Conservation (phyloP, 805 yeast genomes). For the Lipomyces sp. region DNA sequence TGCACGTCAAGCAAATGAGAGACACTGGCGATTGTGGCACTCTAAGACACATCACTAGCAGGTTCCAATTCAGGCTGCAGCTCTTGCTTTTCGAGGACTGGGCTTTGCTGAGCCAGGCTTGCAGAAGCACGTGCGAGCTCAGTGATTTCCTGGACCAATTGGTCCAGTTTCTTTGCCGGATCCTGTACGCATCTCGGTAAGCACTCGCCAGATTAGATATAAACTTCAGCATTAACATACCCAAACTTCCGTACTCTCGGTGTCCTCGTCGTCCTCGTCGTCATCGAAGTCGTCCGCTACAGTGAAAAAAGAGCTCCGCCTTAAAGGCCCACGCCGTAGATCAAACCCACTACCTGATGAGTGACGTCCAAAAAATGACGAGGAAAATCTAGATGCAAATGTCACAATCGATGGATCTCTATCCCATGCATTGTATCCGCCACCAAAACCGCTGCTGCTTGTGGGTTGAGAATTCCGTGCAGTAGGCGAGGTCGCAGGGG, state of each 20-base stretch:
- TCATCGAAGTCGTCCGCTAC: background rate
- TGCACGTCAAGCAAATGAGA: too few species aligned
- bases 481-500: constrained; percentile 3
- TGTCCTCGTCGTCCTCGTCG: constrained; percentile 5
- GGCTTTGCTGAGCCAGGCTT: too few species aligned
- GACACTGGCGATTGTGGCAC: too few species aligned
- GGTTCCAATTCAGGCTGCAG: too few species aligned
- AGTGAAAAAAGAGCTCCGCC: constrained; percentile 11
- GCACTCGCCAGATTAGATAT: background rate
- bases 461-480: background rate
- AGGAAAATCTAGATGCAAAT: constrained; percentile 6
- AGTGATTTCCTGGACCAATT: constrained; percentile 9
- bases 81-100: too few species aligned
- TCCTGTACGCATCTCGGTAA: constrained; percentile 11
- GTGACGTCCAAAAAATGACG: constrained; percentile 1
- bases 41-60: too few species aligned
- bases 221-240: background rate
- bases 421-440: constrained; percentile 29
- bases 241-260: constrained; percentile 6
- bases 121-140: too few species aligned
- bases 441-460: too few species aligned
- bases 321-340: background rate
- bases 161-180: constrained; percentile 25
- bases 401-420: constrained; percentile 16
- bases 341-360: background rate